Base-by-base conservation (phyloP, 208 protist species). In the Trypanosoma vivax region DNA sequence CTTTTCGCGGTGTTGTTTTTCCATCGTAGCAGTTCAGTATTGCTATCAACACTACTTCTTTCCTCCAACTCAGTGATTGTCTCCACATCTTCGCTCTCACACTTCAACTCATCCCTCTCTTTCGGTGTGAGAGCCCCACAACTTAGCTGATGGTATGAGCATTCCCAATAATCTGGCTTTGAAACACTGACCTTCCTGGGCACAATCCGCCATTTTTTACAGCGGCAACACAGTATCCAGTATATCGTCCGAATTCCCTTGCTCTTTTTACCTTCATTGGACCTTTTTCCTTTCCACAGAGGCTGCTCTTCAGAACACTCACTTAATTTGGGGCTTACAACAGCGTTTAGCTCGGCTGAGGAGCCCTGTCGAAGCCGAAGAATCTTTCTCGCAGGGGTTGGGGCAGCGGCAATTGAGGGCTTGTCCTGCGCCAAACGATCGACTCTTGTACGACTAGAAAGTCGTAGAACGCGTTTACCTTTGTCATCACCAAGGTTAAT, bases 171-270 rank as follows among this genome's bases (percentile, higher is more conserved):
- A n/a, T 65, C 52, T 2, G 79, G 74, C 5, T 67, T 28, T 7
- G 70, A 54, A 28, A 73, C 42, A 23, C n/a, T n/a, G n/a, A 68
- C 39, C 21, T 47, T 42, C 47, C 65, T 50, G 3, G 70, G 58
- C 6, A 83, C 30, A 42, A 73, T 60, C 16, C 68, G 71, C 74
- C 70, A 87, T 28, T 30, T 42, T 23, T 43, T 13, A 41, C 79
- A 87, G 34, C 30, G 33, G 41, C 74, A 60, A 58, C 74, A 87
- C 40, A 61, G 63, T 3, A 87, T 47, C 79, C 73, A 82, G 47
- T 80, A 72, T 31, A 48, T 62, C 16, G 16, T n/a, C 16, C 34
- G 29, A 23, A 30, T 24, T 42, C 43, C 49, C 2, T 31, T 29
- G 5, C 34, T 25, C 18, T 3, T 33, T 50, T 50, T 18, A 33